These are phyloP conservation scores for Artemisia tridentata DNA, from an alignment of 129 eudicot species.

Conservation along the genomic window DNA sequence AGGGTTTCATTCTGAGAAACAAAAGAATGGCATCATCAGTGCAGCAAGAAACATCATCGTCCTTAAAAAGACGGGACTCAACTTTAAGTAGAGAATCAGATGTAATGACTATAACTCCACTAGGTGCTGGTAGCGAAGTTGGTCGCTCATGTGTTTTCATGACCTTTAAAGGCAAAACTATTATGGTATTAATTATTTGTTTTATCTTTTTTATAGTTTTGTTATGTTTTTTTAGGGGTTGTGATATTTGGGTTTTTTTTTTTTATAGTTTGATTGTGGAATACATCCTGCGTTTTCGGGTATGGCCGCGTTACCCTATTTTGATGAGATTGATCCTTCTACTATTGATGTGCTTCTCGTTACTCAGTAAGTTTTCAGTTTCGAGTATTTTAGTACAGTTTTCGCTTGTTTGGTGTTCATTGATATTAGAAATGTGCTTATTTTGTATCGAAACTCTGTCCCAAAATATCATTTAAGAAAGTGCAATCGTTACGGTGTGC, in stretches of 20 bases:
- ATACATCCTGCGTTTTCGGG: conserved; percentile 98
- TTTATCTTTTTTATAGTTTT: not conserved
- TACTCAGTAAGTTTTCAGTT: conserved; percentile 62
- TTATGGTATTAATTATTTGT: conserved; percentile 44
- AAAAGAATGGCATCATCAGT: conserved; percentile 58
- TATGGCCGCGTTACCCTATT: conserved; percentile 97
- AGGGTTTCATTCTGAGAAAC: not conserved
- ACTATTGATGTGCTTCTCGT: conserved; percentile 82
- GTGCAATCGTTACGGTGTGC: too few relatives aligned
- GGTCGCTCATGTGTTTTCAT: conserved; percentile 91
- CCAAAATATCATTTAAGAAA: too few relatives aligned
- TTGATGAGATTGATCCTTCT: conserved; percentile 96
- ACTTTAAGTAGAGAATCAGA: conserved; percentile 63
- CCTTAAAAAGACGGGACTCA: conserved; percentile 67
- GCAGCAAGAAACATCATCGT: conserved; percentile 40
- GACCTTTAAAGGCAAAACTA: conserved; percentile 91
- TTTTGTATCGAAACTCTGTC: too few relatives aligned
- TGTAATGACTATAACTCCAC: conserved; percentile 72
- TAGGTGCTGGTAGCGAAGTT: conserved; percentile 97
- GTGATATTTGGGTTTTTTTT: not conserved
- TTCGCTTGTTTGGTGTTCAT: too few relatives aligned
- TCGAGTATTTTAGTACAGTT: not conserved
- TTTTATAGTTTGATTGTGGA: conserved; percentile 85
- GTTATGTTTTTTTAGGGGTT: not conserved
- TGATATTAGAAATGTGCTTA: too few relatives aligned